A percentile compares a stretch with the other conserved stretches of the same genome.
Evolutionary conservation across 805 yeast species (phyloP).

Genomic region (Hanseniaspora mollemarum): DNA sequence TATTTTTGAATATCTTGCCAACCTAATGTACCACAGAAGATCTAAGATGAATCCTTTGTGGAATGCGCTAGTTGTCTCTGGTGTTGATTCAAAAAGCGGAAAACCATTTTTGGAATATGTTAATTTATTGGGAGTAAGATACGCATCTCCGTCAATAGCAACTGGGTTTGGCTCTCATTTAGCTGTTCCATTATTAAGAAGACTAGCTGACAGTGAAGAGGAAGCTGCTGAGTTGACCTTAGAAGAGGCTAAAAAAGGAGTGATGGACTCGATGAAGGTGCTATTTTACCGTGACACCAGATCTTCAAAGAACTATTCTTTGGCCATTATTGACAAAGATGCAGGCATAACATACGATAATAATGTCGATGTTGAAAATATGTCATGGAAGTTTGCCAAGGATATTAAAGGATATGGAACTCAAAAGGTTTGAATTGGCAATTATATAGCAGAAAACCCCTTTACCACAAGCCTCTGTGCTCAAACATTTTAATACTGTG

Average conservation of each 20-base stretch:
- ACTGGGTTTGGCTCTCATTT: constrained; percentile 95
- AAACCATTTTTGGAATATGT: constrained; percentile 69
- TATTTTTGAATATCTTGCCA: constrained; percentile 75
- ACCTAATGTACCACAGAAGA: constrained; percentile 77
- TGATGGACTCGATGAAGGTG: constrained; percentile 83
- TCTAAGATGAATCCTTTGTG: constrained; percentile 91
- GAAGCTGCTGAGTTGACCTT: constrained; percentile 61
- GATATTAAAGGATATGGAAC: constrained; percentile 86
- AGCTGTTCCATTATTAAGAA: constrained; percentile 84
- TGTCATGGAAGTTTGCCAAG: constrained; percentile 84
- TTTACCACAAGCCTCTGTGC: too few relatives aligned
- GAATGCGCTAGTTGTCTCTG: constrained; percentile 89
- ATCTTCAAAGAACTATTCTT: constrained; percentile 70
- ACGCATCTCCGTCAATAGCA: constrained; percentile 76
- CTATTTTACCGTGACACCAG: constrained; percentile 94
- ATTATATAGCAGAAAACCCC: too few relatives aligned
- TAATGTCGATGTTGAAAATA: constrained; percentile 54
- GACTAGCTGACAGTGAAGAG: constrained; percentile 64
- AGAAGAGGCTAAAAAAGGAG: constrained; percentile 63
- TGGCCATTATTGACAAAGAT: constrained; percentile 62
- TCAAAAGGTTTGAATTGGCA: constrained; percentile 33
- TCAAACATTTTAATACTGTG: too few relatives aligned
- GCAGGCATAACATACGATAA: constrained; percentile 55
- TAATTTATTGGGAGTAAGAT: constrained; percentile 84
- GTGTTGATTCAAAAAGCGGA: constrained; percentile 39